Base-by-base conservation (phyloP, 169 alveolate species). In the Cryptosporidium viatorum region DNA sequence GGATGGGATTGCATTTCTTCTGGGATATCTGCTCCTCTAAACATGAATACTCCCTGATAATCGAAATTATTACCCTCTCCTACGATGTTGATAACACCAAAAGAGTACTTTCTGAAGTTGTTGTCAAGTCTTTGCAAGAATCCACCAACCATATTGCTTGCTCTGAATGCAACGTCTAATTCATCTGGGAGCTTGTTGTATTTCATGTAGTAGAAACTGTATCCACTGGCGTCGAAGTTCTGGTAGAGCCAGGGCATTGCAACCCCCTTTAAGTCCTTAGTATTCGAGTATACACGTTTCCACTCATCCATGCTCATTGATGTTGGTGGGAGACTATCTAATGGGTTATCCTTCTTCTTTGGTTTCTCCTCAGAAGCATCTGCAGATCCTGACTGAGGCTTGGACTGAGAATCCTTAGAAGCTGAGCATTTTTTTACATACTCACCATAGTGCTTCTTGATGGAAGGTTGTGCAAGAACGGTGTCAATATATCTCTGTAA, bases 131-230 rank as follows among this genome's bases (percentile, higher is more conserved):
- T 93, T 93, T 98, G 97, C 33, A 98, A 92, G 95, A 98, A 98
- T 16, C 99, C 99, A 74, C 98, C 96, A 75, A 96, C 96, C 94
- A 96, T 94, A 93, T 98, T 98, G 69, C 95, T 94, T 55, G 98
- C 94, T 62, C 92, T 91, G 84, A 95, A 95, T 50, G 97, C 96
- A 37, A 95, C 94, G 31, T 93, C 95, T 51, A 99, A 97, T 92
- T 98, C 99, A 50, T 95, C 98, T 86, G 95, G 98, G 91, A 95
- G 95, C 86, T 97, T 98, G 74, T 97, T 96, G 95, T 98, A 98
- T 68, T 96, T 94, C 94, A 97, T 91, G 92, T 91, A 95, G 95
- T 97, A 98, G 91, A 97, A 85, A 35, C 97, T 94, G 93, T 95
- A 98, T 45, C 98, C 99, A 65, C 94, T 94, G 4, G 93, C 60